phyloP scores from a whole-genome alignment of 768 basidiomycete genomes.

The Lentinula detonsa region DNA sequence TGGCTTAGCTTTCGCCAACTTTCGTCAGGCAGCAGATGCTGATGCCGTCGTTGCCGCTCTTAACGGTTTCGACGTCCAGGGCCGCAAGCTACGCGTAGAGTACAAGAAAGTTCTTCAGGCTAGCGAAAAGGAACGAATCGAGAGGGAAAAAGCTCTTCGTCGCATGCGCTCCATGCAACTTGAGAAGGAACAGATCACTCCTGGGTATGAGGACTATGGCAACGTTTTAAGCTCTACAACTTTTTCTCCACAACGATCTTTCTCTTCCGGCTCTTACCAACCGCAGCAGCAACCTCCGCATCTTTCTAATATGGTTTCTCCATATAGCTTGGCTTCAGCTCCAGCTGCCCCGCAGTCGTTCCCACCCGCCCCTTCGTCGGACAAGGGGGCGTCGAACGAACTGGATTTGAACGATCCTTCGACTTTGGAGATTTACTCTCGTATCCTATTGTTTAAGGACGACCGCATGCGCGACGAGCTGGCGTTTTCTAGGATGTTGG shows the following conservation, averaged over 20 bases:
- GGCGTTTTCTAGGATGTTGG: constrained; percentile 86
- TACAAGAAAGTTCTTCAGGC: constrained; percentile 99
- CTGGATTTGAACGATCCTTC: constrained; percentile 95
- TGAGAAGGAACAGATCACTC: constrained; percentile 68
- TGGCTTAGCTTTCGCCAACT: constrained; percentile 97
- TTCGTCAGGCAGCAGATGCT: constrained; percentile 85
- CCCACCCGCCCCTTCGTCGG: constrained; percentile 54
- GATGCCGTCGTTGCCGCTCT: constrained; percentile 94
- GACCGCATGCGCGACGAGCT: constrained; percentile 96
- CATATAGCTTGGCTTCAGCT: constrained; percentile 41
- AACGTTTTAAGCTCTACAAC: constrained; percentile 34
- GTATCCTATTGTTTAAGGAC: constrained; percentile 95
- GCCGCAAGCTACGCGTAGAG: constrained; percentile 95
- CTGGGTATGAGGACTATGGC: constrained; percentile 73
- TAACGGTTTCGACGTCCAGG: constrained; percentile 94
- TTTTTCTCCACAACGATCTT: constrained; percentile 71
- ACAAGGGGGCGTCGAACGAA: constrained; percentile 62
- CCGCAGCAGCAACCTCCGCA: constrained; percentile 56
- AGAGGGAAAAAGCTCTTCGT: constrained; percentile 96
- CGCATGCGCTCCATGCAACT: constrained; percentile 97
- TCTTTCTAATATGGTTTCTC: constrained; percentile 38
- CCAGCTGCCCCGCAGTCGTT: constrained; percentile 49
- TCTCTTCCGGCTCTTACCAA: constrained; percentile 61
- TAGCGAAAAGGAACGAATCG: constrained; percentile 98
- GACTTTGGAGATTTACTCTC: constrained; percentile 95